Percentiles rank a stretch among this genome's conserved stretches.
Evolutionary conservation across 805 yeast species (phyloP).

Genomic region (Starmerella khaoyaiensis): DNA sequence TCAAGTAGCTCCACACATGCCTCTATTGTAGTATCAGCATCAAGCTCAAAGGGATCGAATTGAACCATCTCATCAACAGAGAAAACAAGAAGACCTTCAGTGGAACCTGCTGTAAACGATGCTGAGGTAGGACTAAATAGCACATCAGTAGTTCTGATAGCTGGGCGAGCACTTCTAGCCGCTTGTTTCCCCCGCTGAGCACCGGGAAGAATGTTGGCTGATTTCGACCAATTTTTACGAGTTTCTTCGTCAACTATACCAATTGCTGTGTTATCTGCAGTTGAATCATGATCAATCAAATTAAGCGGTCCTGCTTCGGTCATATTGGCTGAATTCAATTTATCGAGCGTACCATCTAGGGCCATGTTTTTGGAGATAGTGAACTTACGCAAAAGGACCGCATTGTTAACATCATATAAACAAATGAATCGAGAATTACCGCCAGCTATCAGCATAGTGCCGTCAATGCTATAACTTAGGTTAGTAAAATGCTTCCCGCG

Average conservation of each 20-base stretch:
- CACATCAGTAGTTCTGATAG: slow-evolving; percentile 64
- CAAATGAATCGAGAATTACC: slow-evolving; percentile 89
- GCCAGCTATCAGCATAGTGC: slow-evolving; percentile 74
- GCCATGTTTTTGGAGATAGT: slow-evolving; percentile 82
- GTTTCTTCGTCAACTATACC: slow-evolving; percentile 31
- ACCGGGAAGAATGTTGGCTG: slow-evolving; percentile 69
- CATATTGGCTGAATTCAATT: slow-evolving; percentile 66
- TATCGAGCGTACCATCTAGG: slow-evolving; percentile 71
- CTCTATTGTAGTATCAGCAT: slow-evolving; percentile 80
- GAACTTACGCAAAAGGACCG: slow-evolving; percentile 70
- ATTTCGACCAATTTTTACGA: slow-evolving; percentile 10
- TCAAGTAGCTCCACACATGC: slow-evolving; percentile 48
- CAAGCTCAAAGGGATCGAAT: slow-evolving; percentile 93
- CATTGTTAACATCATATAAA: slow-evolving; percentile 77
- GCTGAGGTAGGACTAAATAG: slow-evolving; percentile 81
- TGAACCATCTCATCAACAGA: slow-evolving; percentile 54
- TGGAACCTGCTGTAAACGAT: slow-evolving; percentile 87
- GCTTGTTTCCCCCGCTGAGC: slow-evolving; percentile 73
- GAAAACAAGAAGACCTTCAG: slow-evolving; percentile 79
- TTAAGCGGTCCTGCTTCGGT: slow-evolving; percentile 82
- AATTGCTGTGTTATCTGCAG: slow-evolving; percentile 73
- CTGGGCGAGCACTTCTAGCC: slow-evolving; percentile 62
- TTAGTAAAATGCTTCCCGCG: slow-evolving; percentile 76
- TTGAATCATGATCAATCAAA: slow-evolving; percentile 73
- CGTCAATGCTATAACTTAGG: slow-evolving; percentile 78